Conservation (phyloP, 345 rosid species). For the Rubroshorea leprosula region DNA sequence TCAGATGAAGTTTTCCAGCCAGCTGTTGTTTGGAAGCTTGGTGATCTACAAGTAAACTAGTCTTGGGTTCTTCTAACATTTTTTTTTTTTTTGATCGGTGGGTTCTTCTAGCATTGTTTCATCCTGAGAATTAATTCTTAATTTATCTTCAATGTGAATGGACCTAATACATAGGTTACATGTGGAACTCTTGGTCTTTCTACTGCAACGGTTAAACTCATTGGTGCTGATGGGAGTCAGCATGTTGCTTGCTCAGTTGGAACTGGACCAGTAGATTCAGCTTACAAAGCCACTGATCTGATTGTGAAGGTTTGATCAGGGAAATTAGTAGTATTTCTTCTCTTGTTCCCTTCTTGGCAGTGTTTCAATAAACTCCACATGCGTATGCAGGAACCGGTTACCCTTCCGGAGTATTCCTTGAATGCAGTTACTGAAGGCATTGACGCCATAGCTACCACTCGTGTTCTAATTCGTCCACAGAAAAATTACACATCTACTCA, state of each 20-base stretch:
- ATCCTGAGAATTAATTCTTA: not conserved
- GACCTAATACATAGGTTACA: conserved; percentile 50
- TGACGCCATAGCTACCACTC: conserved; percentile 93
- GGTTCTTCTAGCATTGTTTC: too few relatives aligned
- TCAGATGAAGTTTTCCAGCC: conserved; percentile 99
- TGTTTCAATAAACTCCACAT: not conserved
- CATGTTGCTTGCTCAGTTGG: conserved; percentile 81
- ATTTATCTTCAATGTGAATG: conserved; percentile 2
- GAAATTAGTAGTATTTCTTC: not conserved
- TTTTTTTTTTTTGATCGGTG: too few relatives aligned
- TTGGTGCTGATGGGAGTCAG: conserved; percentile 57
- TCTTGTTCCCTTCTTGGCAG: not conserved
- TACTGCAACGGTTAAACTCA: conserved; percentile 88
- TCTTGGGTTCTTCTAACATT: not conserved
- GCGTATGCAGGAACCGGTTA: conserved; percentile 52
- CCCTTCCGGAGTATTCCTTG: conserved; percentile 85
- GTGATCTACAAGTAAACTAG: conserved; percentile 66
- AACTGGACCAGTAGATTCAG: conserved; percentile 94
- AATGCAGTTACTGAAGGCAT: conserved; percentile 89
- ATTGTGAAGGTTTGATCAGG: conserved; percentile 57
- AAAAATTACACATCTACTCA: conserved; percentile 35
- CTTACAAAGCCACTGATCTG: conserved; percentile 90
- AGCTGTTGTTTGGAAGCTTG: conserved; percentile 70
- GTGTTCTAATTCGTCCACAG: conserved; percentile 80
- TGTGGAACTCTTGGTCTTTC: conserved; percentile 92